Percentiles rank a stretch among this genome's conserved stretches.
Evolutionary conservation across 352 stramenopile genomes (phyloP).

Genomic region (Aphanomyces invadans): DNA sequence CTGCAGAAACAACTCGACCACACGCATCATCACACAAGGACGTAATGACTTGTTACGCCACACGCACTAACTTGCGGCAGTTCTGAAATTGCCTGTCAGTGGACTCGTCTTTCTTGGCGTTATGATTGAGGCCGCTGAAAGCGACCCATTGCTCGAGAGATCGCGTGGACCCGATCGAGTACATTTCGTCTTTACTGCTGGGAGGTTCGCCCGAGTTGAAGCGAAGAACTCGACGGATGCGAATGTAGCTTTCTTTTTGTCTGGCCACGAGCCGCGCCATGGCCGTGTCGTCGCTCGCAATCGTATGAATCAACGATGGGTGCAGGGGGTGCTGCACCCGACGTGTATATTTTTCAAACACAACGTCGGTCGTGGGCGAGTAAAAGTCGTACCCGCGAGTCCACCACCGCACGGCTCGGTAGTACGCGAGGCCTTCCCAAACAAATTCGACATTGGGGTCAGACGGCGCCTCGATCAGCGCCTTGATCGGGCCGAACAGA

Average conservation of each 20-base stretch:
- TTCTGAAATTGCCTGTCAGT: constrained; percentile 79
- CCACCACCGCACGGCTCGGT: constrained; percentile 75
- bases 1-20: constrained; percentile 40
- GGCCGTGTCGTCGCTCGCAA: not conserved
- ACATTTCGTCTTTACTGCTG: constrained; percentile 22
- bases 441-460: constrained; percentile 52
- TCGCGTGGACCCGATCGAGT: constrained; percentile 40
- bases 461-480: constrained; percentile 58
- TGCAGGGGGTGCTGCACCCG: constrained; percentile 32
- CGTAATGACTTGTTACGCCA: not conserved
- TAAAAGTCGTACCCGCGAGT: constrained; percentile 84
- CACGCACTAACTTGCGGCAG: constrained; percentile 40
- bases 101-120: constrained; percentile 59
- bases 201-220: constrained; percentile 26
- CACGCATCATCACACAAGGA: constrained; percentile 30
- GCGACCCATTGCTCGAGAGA: constrained; percentile 45
- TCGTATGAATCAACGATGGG: constrained; percentile 8
- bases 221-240: constrained; percentile 55
- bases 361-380: constrained; percentile 47
- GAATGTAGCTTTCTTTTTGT: constrained; percentile 30
- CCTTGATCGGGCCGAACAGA: constrained; percentile 56
- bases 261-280: constrained; percentile 18
- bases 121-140: constrained; percentile 60
- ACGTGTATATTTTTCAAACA: constrained; percentile 58
- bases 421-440: constrained; percentile 60